Conservation (phyloP, 441 rosid species). For the Bruguiera hainesii region DNA sequence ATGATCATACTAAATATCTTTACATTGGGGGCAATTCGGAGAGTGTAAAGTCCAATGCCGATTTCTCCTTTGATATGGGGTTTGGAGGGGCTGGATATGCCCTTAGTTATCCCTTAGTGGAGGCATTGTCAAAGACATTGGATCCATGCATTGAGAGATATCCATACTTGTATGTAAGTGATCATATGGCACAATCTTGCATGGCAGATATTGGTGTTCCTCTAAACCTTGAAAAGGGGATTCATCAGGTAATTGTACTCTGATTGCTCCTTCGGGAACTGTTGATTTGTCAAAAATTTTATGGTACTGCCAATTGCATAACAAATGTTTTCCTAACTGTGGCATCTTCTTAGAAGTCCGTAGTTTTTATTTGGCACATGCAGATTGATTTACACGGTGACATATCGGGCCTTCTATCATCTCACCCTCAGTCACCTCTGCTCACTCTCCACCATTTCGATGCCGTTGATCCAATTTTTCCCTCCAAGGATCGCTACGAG, state of each 20-base stretch:
- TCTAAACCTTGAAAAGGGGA: constrained; percentile 36
- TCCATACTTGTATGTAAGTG: constrained; percentile 34
- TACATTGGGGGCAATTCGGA: constrained; percentile 64
- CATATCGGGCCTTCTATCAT: constrained; percentile 64
- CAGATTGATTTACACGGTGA: constrained; percentile 64
- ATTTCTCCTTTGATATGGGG: constrained; percentile 62
- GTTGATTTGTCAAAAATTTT: not conserved
- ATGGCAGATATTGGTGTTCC: constrained; percentile 50
- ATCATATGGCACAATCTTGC: constrained; percentile 42
- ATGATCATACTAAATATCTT: constrained; percentile 45
- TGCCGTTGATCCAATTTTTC: constrained; percentile 51
- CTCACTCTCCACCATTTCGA: constrained; percentile 71
- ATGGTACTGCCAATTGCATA: not conserved
- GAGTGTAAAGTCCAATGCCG: constrained; percentile 32
- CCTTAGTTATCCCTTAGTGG: constrained; percentile 56
- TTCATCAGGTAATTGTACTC: constrained; percentile 49
- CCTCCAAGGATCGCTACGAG: constrained; percentile 41
- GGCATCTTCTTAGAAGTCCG: not conserved
- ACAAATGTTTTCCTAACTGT: not conserved
- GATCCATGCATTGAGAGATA: constrained; percentile 61
- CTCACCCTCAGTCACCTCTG: constrained; percentile 55
- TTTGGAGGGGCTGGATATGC: constrained; percentile 72
- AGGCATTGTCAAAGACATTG: constrained; percentile 33
- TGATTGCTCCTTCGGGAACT: not conserved
- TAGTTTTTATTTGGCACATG: not conserved